Percentiles rank a stretch among this genome's conserved stretches.
Evolutionary conservation across 805 yeast species (phyloP).

Genomic region (Groenewaldozyma salmanticensis): DNA sequence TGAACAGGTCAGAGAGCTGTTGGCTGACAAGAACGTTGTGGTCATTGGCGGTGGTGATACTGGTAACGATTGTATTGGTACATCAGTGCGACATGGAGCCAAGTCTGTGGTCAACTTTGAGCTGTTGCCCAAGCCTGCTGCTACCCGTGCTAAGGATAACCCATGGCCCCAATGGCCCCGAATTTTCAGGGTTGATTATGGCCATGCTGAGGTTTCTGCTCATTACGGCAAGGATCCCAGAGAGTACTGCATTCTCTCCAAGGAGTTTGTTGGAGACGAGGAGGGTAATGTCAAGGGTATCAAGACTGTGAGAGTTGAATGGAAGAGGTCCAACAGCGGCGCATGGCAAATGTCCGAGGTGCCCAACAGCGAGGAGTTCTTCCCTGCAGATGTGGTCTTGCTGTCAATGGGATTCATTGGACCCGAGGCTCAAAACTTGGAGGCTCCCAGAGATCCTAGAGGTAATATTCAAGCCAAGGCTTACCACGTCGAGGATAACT

Average conservation of each 20-base stretch:
- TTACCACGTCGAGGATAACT: constrained; percentile 63
- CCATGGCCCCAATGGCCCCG: constrained; percentile 99
- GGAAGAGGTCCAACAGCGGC: constrained; percentile 92
- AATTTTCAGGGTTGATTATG: constrained; percentile 94
- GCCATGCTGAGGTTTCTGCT: constrained; percentile 88
- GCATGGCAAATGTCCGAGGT: constrained; percentile 99
- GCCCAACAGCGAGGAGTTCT: constrained; percentile 88
- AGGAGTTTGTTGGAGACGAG: constrained; percentile 91
- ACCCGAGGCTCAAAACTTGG: constrained; percentile 77
- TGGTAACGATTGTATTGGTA: constrained; percentile 98
- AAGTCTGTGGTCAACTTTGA: constrained; percentile 90
- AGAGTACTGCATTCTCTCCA: constrained; percentile 89
- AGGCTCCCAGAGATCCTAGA: constrained; percentile 58
- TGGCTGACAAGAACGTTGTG: constrained; percentile 82
- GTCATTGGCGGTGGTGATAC: constrained; percentile 99
- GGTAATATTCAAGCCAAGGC: constrained; percentile 71
- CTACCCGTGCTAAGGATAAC: constrained; percentile 78
- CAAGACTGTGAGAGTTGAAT: constrained; percentile 93
- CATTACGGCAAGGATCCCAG: constrained; percentile 97
- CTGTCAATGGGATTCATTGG: constrained; percentile 97
- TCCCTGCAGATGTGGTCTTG: constrained; percentile 89
- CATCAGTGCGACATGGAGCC: constrained; percentile 95
- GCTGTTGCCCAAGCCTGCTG: constrained; percentile 86
- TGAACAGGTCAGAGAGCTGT: constrained; percentile 58
- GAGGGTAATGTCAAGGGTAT: constrained; percentile 93